These are phyloP conservation scores for Talaromyces pinophilus DNA, from an alignment of 2,329 filamentous ascomycete genomes.

Conservation along the genomic window DNA sequence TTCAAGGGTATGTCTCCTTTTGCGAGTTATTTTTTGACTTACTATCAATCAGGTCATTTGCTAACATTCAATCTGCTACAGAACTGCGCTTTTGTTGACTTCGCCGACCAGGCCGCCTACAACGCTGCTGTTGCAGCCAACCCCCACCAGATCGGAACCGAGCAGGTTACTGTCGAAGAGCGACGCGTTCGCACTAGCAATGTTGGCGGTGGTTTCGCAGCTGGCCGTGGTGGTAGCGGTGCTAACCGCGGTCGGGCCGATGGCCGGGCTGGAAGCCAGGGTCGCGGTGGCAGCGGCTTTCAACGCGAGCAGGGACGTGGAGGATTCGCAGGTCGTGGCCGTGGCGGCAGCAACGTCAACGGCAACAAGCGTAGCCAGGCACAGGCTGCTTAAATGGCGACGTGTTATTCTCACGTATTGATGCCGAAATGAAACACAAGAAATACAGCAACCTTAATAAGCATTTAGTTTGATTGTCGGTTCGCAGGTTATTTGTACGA, in stretches of 20 bases:
- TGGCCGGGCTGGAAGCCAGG: slow-evolving; percentile 62
- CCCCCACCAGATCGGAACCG: slow-evolving; percentile 79
- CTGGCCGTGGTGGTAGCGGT: slow-evolving; percentile 65
- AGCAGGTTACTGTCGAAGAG: slow-evolving; percentile 84
- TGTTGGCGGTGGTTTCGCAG: slow-evolving; percentile 65
- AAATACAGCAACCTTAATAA: slow-evolving; percentile 19
- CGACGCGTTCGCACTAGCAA: slow-evolving; percentile 74
- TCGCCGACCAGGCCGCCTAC: slow-evolving; percentile 76
- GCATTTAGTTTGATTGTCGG: slow-evolving; percentile 23
- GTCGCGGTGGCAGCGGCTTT: slow-evolving; percentile 64
- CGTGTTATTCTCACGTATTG: slow-evolving; percentile 28
- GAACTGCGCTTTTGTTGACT: slow-evolving; percentile 98
- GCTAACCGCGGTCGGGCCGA: slow-evolving; percentile 51
- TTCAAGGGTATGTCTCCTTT: slow-evolving; percentile 66
- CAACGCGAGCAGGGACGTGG: slow-evolving; percentile 69
- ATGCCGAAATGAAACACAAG: slow-evolving; percentile 18
- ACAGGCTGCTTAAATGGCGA: slow-evolving; percentile 43
- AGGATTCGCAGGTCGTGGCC: slow-evolving; percentile 63
- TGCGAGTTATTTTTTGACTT: neutral
- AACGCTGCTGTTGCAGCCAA: slow-evolving; percentile 79
- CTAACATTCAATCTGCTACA: slow-evolving; percentile 39
- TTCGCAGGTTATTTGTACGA: slow-evolving; percentile 30
- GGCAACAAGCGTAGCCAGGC: slow-evolving; percentile 50
- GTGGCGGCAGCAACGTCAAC: slow-evolving; percentile 60
- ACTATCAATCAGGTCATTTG: neutral